These are phyloP conservation scores for Fusarium drepaniforme DNA, from an alignment of 2,329 filamentous ascomycete genomes.

Conservation along the genomic window DNA sequence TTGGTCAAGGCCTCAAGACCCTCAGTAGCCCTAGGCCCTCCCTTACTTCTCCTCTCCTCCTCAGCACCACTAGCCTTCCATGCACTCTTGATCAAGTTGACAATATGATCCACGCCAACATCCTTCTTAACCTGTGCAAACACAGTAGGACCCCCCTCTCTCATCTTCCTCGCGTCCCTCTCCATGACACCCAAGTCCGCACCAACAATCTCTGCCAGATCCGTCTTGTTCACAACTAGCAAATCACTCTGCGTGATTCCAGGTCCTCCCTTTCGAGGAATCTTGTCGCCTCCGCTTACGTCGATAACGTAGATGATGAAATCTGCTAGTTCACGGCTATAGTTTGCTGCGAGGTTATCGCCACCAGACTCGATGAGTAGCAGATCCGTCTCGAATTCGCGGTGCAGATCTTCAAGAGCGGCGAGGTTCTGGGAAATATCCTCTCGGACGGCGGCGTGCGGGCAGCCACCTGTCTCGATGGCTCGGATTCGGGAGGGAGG, in stretches of 20 bases:
- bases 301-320: constrained; percentile 99
- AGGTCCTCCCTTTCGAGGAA: constrained; percentile 94
- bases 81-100: constrained; percentile 88
- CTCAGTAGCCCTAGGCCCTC: constrained; percentile 69
- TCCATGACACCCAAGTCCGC: constrained; percentile 96
- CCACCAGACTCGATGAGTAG: constrained; percentile 96
- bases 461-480: constrained; percentile 97
- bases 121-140: constrained; percentile 98
- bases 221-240: constrained; percentile 96
- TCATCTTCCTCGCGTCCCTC: constrained; percentile 91
- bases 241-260: constrained; percentile 97
- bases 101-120: constrained; percentile 86
- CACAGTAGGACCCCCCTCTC: constrained; percentile 94
- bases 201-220: constrained; percentile 89
- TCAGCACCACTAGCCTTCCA: constrained; percentile 93
- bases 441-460: constrained; percentile 96
- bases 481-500: constrained; percentile 87
- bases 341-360: constrained; percentile 97
- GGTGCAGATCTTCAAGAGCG: constrained; percentile 89
- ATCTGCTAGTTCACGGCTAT: constrained; percentile 93
- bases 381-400: constrained; percentile 81
- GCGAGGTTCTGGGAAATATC: constrained; percentile 96
- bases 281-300: constrained; percentile 95
- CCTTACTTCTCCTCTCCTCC: constrained; percentile 64
- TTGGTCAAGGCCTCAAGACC: constrained; percentile 62